A percentile compares a stretch with the other conserved stretches of the same genome.
These are phyloP conservation scores for Taiozyma sp. DNA, from an alignment of 1,139 yeast genomes.

Conservation along the genomic window DNA sequence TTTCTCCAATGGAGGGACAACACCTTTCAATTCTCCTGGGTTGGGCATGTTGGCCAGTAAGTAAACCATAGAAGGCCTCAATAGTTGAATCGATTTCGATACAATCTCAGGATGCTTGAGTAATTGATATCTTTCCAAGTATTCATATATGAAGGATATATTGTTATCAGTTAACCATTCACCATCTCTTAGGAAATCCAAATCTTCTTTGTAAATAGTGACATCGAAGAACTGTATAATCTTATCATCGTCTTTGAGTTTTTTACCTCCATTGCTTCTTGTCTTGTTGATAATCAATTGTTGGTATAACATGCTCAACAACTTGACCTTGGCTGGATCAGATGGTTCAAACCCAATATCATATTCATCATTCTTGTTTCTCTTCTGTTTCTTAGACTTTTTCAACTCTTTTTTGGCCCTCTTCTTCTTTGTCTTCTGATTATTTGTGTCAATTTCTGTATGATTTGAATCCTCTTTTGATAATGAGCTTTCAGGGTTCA, in stretches of 20 bases:
- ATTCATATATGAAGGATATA: slow-evolving; percentile 57
- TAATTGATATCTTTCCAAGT: slow-evolving; percentile 36
- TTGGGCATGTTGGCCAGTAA: slow-evolving; percentile 27
- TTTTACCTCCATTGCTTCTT: background rate
- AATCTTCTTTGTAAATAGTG: slow-evolving; percentile 40
- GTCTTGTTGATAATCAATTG: slow-evolving; percentile 4
- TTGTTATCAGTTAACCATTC: slow-evolving; percentile 77
- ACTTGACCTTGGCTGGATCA: slow-evolving; percentile 14
- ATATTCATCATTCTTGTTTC: slow-evolving; percentile 8
- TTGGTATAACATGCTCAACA: slow-evolving; percentile 11
- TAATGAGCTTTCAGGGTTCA: slow-evolving; percentile 9
- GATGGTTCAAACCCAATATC: slow-evolving; percentile 15
- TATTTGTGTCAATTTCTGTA: slow-evolving; percentile 4
- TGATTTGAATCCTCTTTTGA: slow-evolving; percentile 1
- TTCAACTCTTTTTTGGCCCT: background rate
- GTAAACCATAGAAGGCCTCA: slow-evolving; percentile 37
- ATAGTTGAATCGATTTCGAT: slow-evolving; percentile 23
- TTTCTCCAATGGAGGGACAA: slow-evolving; percentile 36
- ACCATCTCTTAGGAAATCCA: slow-evolving; percentile 40
- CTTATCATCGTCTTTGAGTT: slow-evolving; percentile 15
- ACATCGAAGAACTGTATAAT: slow-evolving; percentile 33
- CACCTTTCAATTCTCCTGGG: slow-evolving; percentile 31
- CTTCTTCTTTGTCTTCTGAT: slow-evolving; percentile 2
- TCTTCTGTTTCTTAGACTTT: slow-evolving; percentile 7
- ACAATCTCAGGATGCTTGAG: slow-evolving; percentile 15